Base-by-base conservation (phyloP, 257 asterid species). In the Solanum appendiculatum region DNA sequence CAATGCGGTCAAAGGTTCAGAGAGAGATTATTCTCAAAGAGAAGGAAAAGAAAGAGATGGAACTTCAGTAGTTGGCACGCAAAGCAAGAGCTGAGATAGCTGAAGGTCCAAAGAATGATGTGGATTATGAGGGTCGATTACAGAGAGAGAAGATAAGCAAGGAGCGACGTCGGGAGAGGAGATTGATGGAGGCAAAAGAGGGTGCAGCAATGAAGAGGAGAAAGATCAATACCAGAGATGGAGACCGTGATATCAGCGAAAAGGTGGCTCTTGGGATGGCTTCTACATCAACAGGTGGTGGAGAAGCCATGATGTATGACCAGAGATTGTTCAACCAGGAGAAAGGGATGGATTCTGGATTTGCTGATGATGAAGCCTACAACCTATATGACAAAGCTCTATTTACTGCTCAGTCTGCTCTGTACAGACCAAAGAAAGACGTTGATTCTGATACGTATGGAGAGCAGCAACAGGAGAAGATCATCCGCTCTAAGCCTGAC, bases 1-100 rank as follows among this genome's bases (percentile, higher is more conserved):
- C 97, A 8, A 94, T 96, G 88, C 91, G 98, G 86, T 93, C 97
- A 2, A 95, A 95, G 94, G 98, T 94, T 64, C 97, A 96, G 84
- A 94, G 90, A 89, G 98, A 95, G 89, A 93, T 94, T 96, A 91
- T 90, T 93, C 89, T 93, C 96, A 96, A 96, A 81, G 99, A 94
- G 87, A 95, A 93, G 74, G 92, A 54, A 54, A 54, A 54, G 63
- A 54, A 54, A 18, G 63, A 54, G 63, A 54, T 54, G 63, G 25
- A 54, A 0, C 63, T 54, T 54, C 63, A 54, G 63, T n/a, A 20
- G 63, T 54, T 54, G 63, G 25, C 25, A 6, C 25, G 63, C 25
- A 20, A 54, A 11, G 25, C 63, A 21, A 54, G 63, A 18, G 63
- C 63, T 2, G 63, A 54, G 63, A 54, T 54, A 20, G 63, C 63